phyloP scores from a whole-genome alignment of 129 eudicot species.

The Artemisia tridentata region DNA sequence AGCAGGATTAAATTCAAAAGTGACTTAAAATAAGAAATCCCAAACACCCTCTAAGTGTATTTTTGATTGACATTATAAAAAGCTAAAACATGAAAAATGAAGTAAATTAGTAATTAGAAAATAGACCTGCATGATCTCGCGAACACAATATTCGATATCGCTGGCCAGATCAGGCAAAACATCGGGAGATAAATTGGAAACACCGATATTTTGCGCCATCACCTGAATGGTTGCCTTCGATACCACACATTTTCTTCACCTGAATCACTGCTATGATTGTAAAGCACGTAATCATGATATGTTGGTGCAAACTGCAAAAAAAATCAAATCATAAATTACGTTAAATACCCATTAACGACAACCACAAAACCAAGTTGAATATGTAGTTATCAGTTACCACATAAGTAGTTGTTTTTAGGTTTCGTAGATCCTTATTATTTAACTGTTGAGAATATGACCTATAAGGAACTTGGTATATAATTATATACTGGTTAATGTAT shows the following conservation, averaged over 20 bases:
- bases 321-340: not conserved
- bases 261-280: slow-evolving; percentile 69
- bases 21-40: no score
- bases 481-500: no score
- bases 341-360: no score
- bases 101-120: not conserved
- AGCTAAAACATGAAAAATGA: not conserved
- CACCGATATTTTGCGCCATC: slow-evolving; percentile 76
- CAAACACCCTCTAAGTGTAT: not conserved
- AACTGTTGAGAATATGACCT: no score
- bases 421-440: no score
- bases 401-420: no score
- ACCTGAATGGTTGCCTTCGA: slow-evolving; percentile 90
- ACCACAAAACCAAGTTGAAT: not conserved
- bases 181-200: slow-evolving; percentile 70
- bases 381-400: no score
- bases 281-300: slow-evolving; percentile 87
- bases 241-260: slow-evolving; percentile 67
- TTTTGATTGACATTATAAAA: not conserved
- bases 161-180: slow-evolving; percentile 68
- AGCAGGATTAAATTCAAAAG: no score
- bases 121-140: slow-evolving; percentile 94
- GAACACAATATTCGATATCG: slow-evolving; percentile 89
- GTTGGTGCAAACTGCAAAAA: slow-evolving; percentile 91
- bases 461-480: no score